phyloP scores from a whole-genome alignment of 1,139 yeast genomes.

The Pichia sp. region DNA sequence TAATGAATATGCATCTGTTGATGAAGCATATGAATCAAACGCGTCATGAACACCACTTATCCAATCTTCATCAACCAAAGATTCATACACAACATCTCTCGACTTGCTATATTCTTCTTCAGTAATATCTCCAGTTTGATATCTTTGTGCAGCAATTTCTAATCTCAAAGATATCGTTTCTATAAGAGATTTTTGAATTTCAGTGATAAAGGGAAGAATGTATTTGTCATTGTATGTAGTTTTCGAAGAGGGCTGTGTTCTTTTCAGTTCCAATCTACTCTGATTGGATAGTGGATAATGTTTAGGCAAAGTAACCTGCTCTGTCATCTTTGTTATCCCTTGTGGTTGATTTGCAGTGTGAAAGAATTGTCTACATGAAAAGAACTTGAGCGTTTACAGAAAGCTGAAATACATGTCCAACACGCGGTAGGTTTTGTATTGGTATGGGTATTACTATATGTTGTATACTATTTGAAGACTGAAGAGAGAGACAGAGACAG shows the following conservation, averaged over 20 bases:
- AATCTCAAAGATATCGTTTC: constrained; percentile 16
- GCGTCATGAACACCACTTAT: constrained; percentile 8
- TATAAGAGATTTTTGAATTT: constrained; percentile 13
- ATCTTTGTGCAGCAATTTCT: constrained; percentile 13
- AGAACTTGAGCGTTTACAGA: no score
- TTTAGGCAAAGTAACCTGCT: constrained; percentile 18
- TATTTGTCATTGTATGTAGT: constrained; percentile 9
- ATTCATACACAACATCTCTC: constrained; percentile 11
- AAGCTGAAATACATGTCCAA: no score
- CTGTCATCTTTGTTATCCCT: background rate
- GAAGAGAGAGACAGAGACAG: no score
- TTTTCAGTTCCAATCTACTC: constrained; percentile 13
- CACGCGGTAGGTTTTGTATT: no score
- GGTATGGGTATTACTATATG: no score
- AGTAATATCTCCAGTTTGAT: constrained; percentile 11
- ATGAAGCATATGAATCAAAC: constrained; percentile 3
- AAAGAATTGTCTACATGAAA: no score
- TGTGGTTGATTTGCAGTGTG: no score
- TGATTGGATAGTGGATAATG: constrained; percentile 20
- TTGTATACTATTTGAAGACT: no score
- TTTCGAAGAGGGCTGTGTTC: constrained; percentile 8
- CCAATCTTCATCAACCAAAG: constrained; percentile 1
- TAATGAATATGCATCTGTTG: constrained; percentile 12
- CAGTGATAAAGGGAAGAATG: constrained; percentile 6
- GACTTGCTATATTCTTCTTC: constrained; percentile 14